phyloP scores from a whole-genome alignment of 2,329 filamentous ascomycete genomes.

The Colletotrichum musae region DNA sequence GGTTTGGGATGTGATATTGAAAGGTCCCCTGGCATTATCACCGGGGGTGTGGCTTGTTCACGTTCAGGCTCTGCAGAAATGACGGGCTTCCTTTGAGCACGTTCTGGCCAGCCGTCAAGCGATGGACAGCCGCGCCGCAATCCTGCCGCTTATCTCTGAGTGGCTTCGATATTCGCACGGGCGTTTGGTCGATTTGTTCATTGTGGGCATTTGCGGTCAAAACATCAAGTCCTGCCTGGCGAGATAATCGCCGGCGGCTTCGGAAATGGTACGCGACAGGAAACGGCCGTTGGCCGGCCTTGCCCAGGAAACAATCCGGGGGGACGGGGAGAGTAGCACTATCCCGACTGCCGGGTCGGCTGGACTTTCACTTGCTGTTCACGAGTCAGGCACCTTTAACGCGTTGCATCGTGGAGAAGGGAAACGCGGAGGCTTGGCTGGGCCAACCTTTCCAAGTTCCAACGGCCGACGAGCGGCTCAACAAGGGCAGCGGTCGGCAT shows the following conservation, averaged over 20 bases:
- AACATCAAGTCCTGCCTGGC: no score
- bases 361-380: slow-evolving; percentile 1
- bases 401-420: neutral
- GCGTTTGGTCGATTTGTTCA: neutral
- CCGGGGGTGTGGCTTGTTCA: slow-evolving; percentile 5
- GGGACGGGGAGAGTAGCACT: neutral
- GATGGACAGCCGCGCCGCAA: neutral
- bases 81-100: no score
- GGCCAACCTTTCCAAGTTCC: neutral
- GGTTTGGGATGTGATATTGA: slow-evolving; percentile 17
- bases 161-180: neutral
- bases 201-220: no score
- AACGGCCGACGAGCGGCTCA: neutral
- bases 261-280: neutral
- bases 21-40: slow-evolving; percentile 7
- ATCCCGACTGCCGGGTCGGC: neutral
- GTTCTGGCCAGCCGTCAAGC: no score
- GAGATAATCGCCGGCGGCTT: neutral
- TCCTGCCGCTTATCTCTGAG: slow-evolving; percentile 29
- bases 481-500: neutral
- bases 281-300: neutral
- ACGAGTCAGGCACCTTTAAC: slow-evolving; percentile 25
- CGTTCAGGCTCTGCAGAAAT: no score
- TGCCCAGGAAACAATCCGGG: neutral
- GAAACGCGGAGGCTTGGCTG: neutral